Evolutionary conservation across 192 early-diverging fungal species (phyloP).

Genomic region (Entrophospora sp.): DNA sequence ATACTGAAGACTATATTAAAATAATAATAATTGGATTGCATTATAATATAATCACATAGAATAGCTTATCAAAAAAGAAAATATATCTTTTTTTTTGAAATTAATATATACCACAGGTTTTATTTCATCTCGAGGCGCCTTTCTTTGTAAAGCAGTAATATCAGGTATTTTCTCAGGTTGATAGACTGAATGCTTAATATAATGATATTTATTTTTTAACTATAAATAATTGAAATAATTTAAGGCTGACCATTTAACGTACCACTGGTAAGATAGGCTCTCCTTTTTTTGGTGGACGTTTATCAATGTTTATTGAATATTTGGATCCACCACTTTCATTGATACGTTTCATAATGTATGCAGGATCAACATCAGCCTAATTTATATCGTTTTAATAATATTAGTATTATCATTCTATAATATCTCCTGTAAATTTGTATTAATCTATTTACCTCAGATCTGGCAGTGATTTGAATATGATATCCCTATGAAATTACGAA

Average conservation of each 20-base stretch:
- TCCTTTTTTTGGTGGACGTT: conserved; percentile 27
- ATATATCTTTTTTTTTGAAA: not conserved
- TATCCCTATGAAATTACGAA: conserved; percentile 45
- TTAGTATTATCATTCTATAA: not conserved
- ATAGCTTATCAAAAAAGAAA: too few species aligned
- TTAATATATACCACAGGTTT: conserved; percentile 26
- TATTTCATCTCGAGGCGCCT: conserved; percentile 36
- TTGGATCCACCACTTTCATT: conserved; percentile 79
- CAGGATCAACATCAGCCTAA: conserved; percentile 69
- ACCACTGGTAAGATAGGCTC: conserved; percentile 38
- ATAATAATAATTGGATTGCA: not conserved
- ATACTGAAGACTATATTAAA: conserved; percentile 24
- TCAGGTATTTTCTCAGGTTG: conserved; percentile 48
- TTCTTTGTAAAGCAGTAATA: conserved; percentile 42
- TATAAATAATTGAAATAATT: not conserved
- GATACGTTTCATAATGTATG: conserved; percentile 78
- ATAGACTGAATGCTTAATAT: conserved; percentile 42
- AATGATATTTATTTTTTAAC: not conserved
- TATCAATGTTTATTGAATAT: conserved; percentile 67
- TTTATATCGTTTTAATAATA: too few species aligned
- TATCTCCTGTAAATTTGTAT: not conserved
- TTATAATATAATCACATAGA: not conserved
- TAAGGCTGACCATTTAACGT: not conserved
- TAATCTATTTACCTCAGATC: conserved; percentile 42
- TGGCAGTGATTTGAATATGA: conserved; percentile 83